A percentile compares a stretch with the other conserved stretches of the same genome.
phyloP scores from a whole-genome alignment of 345 rosid genomes.

The Excoecaria cochinchinensis region DNA sequence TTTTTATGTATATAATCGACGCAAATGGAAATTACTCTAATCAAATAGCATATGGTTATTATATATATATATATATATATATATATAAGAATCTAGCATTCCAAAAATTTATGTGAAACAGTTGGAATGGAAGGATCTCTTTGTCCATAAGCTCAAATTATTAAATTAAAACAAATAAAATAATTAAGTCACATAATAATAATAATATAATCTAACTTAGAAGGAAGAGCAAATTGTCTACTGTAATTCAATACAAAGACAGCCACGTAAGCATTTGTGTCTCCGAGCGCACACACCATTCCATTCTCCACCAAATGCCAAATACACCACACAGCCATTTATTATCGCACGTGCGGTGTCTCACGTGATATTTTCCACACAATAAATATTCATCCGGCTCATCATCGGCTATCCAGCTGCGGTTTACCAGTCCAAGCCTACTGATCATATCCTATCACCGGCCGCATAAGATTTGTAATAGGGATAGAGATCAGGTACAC shows the following conservation, averaged over 20 bases:
- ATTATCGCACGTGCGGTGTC: background rate
- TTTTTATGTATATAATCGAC: no score
- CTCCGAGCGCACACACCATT: background rate
- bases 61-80: no score
- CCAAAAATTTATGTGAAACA: background rate
- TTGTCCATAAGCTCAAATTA: background rate
- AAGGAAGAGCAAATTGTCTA: no score
- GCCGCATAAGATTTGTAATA: no score
- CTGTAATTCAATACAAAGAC: background rate
- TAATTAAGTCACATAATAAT: background rate
- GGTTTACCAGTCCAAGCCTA: background rate
- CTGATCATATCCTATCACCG: background rate
- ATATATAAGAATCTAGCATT: no score
- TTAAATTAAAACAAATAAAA: background rate
- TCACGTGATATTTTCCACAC: background rate
- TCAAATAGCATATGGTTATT: no score
- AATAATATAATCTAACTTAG: no score
- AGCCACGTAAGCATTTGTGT: background rate
- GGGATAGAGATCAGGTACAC: constrained; percentile 7
- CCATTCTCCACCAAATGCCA: background rate
- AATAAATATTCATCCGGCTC: background rate
- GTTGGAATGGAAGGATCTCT: constrained; percentile 13
- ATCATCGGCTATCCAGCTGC: constrained; percentile 2
- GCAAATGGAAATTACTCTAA: no score
- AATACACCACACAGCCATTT: background rate